These are phyloP conservation scores for Sesbania bispinosa DNA, from an alignment of 306 rosid species.

Conservation along the genomic window DNA sequence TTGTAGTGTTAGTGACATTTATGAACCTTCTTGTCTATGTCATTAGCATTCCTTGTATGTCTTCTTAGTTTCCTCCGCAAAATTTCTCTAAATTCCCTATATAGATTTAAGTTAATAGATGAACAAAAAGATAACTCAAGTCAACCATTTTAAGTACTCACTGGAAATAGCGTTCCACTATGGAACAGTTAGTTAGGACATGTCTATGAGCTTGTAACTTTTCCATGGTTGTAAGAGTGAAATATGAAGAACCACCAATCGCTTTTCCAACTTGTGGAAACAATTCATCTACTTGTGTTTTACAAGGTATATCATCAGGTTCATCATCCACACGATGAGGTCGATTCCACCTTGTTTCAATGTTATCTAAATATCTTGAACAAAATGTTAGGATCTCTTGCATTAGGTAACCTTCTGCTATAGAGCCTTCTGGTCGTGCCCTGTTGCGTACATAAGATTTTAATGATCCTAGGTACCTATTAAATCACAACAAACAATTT, in stretches of 20 bases:
- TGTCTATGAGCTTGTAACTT: not conserved
- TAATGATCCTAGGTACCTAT: not conserved
- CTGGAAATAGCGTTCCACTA: not conserved
- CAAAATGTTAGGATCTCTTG: too few relatives aligned
- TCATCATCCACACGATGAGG: too few relatives aligned
- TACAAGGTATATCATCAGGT: too few relatives aligned
- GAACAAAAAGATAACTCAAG: not conserved
- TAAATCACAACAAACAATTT: not conserved
- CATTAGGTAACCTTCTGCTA: not conserved
- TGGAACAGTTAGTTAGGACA: not conserved
- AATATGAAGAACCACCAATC: not conserved
- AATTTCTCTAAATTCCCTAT: too few relatives aligned
- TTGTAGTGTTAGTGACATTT: too few relatives aligned
- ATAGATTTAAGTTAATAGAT: too few relatives aligned
- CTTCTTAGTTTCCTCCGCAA: not conserved
- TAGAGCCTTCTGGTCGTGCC: not conserved
- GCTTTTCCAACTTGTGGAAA: not conserved
- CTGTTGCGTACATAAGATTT: not conserved
- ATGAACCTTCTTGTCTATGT: not conserved
- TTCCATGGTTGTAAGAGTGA: not conserved
- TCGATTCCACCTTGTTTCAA: too few relatives aligned
- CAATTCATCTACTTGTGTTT: not conserved
- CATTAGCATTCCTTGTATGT: not conserved
- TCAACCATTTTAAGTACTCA: not conserved
- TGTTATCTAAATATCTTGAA: too few relatives aligned